A percentile compares a stretch with the other conserved stretches of the same genome.
phyloP scores from a whole-genome alignment of 148 eudicot species.

The Rhododendron griersonianum region DNA sequence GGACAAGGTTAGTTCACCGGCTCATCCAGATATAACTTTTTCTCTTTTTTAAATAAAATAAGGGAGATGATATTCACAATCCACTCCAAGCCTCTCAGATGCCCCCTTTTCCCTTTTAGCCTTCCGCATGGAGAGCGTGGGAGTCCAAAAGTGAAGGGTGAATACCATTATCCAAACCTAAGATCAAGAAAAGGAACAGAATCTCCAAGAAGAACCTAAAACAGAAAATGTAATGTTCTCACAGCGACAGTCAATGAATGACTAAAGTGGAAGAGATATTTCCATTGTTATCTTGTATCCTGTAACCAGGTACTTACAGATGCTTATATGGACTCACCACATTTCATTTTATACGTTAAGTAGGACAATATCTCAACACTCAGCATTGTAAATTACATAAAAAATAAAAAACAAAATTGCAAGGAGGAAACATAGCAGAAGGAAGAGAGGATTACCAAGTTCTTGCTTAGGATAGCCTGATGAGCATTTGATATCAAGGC shows the following conservation, averaged over 20 bases:
- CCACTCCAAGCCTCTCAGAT: neutral
- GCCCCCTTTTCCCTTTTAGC: neutral
- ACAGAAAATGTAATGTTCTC: neutral
- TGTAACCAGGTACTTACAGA: neutral
- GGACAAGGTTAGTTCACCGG: too few species aligned
- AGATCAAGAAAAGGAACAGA: neutral
- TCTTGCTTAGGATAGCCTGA: conserved; percentile 76
- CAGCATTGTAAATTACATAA: neutral
- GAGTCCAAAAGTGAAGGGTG: neutral
- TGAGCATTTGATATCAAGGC: conserved; percentile 68
- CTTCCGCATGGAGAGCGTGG: neutral
- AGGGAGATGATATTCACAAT: neutral
- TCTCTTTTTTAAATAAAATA: neutral
- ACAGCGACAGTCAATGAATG: neutral
- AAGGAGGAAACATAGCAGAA: conserved; percentile 1
- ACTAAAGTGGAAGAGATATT: neutral
- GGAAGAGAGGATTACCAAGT: conserved; percentile 50
- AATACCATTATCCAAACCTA: neutral
- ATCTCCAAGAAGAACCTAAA: neutral
- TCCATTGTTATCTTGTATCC: neutral
- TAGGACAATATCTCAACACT: neutral
- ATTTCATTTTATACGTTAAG: neutral
- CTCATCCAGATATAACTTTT: too few species aligned
- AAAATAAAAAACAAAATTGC: neutral
- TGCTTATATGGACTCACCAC: neutral